A percentile compares a stretch with the other conserved stretches of the same genome.
These are phyloP conservation scores for Termitomyces sp. DNA, from an alignment of 768 basidiomycete genomes.

Conservation along the genomic window DNA sequence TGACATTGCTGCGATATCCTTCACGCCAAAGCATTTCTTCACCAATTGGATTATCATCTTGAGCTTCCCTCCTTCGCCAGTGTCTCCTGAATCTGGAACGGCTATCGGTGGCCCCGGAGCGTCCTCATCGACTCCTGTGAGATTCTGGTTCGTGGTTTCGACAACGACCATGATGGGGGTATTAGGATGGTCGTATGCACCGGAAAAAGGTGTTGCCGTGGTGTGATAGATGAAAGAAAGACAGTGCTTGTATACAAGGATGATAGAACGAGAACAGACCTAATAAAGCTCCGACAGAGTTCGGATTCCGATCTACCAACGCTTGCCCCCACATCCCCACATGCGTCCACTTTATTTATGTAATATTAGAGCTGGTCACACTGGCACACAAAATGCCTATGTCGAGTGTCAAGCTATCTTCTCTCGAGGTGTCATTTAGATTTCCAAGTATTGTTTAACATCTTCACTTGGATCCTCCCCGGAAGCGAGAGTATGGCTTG, in stretches of 20 bases:
- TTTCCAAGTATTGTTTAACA: not conserved
- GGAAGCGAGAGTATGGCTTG: no score
- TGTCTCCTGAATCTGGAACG: conserved; percentile 63
- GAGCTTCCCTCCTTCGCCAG: conserved; percentile 85
- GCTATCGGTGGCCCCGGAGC: conserved; percentile 53
- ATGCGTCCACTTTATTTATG: not conserved
- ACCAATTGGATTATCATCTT: conserved; percentile 92
- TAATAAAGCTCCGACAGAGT: conserved; percentile 5
- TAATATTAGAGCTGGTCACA: not conserved
- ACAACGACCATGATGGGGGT: conserved; percentile 11
- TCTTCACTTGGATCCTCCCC: not conserved
- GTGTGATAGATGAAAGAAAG: conserved; percentile 5
- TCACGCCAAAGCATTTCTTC: conserved; percentile 88
- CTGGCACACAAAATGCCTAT: not conserved
- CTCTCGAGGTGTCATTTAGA: not conserved
- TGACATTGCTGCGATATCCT: conserved; percentile 92
- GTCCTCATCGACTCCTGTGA: conserved; percentile 37
- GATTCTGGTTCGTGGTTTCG: conserved; percentile 4
- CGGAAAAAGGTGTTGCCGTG: not conserved
- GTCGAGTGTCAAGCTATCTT: not conserved
- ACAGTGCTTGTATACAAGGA: conserved; percentile 2
- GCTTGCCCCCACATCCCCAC: not conserved
- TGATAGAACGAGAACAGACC: conserved; percentile 5
- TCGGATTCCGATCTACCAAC: not conserved
- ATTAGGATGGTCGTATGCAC: not conserved